Conservation (phyloP, 2,329 filamentous ascomycete species). For the Biscogniauxia sp. region DNA sequence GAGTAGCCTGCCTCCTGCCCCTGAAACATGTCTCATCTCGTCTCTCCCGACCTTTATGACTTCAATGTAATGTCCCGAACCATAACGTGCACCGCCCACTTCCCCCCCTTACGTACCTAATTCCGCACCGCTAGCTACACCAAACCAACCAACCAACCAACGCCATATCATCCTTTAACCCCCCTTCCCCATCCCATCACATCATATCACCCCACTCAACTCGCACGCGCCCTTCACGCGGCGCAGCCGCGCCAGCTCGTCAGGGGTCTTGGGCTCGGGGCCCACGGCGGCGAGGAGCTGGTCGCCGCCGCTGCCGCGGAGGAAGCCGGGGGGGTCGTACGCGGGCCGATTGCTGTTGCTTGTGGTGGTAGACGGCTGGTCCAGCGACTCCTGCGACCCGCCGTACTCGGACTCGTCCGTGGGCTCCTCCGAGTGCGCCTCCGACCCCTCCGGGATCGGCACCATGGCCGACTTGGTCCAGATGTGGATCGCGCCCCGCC, state of each 20-base stretch:
- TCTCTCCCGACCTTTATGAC: no score
- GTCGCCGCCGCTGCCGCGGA: conserved; percentile 36
- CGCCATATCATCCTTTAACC: background rate
- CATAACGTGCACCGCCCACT: no score
- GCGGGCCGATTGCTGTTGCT: no score
- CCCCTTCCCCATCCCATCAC: background rate
- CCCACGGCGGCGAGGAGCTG: background rate
- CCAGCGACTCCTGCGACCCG: conserved; percentile 43
- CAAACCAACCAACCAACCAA: no score
- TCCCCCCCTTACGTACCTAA: no score
- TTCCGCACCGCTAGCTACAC: no score
- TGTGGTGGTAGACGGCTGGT: conserved; percentile 39
- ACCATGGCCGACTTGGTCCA: conserved; percentile 68
- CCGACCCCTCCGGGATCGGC: conserved; percentile 63
- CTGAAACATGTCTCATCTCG: no score
- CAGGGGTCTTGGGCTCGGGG: conserved; percentile 1
- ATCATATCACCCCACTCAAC: conserved; percentile 20
- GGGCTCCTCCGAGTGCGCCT: conserved; percentile 55
- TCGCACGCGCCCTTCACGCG: conserved; percentile 28
- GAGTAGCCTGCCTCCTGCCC: no score
- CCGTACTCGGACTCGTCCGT: conserved; percentile 41
- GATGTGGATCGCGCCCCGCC: conserved; percentile 61
- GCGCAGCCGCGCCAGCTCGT: background rate
- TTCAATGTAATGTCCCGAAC: no score
- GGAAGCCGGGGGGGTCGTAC: conserved; percentile 9